phyloP scores from a whole-genome alignment of 75 land plant species.

The Selaginella moellendorffii region DNA sequence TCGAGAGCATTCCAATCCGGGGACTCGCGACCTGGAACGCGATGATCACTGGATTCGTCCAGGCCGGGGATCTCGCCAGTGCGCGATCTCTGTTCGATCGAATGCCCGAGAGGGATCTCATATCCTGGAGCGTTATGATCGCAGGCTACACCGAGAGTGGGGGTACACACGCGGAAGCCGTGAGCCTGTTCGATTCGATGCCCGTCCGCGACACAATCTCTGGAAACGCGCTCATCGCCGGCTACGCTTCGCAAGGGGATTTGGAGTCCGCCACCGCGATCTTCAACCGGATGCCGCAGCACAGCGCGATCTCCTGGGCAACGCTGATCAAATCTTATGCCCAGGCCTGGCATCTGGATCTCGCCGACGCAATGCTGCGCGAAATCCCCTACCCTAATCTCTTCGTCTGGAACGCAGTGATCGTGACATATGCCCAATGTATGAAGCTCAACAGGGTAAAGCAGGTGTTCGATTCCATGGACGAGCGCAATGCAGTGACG shows the following conservation, averaged over 20 bases:
- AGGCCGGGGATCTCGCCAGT: background rate
- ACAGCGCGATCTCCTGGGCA: background rate
- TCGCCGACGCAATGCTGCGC: constrained; percentile 2
- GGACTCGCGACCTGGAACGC: constrained; percentile 2
- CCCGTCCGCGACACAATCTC: background rate
- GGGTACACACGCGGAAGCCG: background rate
- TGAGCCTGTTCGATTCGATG: constrained; percentile 1
- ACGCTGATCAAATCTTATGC: background rate
- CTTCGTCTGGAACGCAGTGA: background rate
- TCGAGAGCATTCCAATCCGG: background rate
- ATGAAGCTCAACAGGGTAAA: background rate
- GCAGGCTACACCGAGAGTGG: constrained; percentile 1
- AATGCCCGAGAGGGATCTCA: constrained; percentile 1
- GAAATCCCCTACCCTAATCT: background rate
- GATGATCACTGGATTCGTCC: constrained; percentile 1
- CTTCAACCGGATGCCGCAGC: no score
- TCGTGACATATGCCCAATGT: background rate
- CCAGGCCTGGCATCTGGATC: background rate
- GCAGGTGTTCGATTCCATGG: constrained; percentile 1
- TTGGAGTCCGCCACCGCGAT: constrained; percentile 2
- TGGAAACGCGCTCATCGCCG: no score
- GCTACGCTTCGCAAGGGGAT: background rate
- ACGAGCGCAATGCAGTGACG: constrained; percentile 2
- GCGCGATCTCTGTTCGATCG: constrained; percentile 1
- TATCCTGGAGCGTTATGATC: background rate